Conservation (phyloP, 257 asterid species). For the Penstemon newberryi region DNA sequence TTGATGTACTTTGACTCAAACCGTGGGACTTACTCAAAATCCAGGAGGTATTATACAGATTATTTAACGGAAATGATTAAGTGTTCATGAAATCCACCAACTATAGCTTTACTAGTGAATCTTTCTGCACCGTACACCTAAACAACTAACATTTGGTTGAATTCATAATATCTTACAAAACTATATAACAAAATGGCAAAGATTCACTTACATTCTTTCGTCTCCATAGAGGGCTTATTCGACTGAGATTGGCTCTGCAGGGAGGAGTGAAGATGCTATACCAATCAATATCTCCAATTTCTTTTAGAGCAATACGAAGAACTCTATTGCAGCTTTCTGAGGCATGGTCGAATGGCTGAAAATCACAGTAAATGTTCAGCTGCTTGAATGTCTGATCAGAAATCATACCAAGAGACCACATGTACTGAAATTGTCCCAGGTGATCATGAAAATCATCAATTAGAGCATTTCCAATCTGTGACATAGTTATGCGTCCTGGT, state of each 20-base stretch:
- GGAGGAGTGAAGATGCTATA: conserved; percentile 93
- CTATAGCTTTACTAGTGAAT: background rate
- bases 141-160: background rate
- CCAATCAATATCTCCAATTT: conserved; percentile 78
- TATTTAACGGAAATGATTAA: no score
- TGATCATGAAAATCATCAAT: conserved; percentile 85
- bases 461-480: conserved; percentile 93
- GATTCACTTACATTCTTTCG: conserved; percentile 50
- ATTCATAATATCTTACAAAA: background rate
- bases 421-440: conserved; percentile 73
- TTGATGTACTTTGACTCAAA: no score
- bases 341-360: conserved; percentile 49
- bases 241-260: conserved; percentile 60
- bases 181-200: no score
- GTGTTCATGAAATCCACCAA: no score
- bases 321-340: conserved; percentile 52
- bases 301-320: conserved; percentile 58
- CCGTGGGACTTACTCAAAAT: no score
- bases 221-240: conserved; percentile 43
- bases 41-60: no score
- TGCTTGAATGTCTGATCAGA: conserved; percentile 90
- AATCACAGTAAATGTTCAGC: conserved; percentile 59
- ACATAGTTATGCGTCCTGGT: background rate
- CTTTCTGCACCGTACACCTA: background rate
- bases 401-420: conserved; percentile 92